Conservation (phyloP, 2,329 filamentous ascomycete species). For the Neopestalotiopsis sp. region DNA sequence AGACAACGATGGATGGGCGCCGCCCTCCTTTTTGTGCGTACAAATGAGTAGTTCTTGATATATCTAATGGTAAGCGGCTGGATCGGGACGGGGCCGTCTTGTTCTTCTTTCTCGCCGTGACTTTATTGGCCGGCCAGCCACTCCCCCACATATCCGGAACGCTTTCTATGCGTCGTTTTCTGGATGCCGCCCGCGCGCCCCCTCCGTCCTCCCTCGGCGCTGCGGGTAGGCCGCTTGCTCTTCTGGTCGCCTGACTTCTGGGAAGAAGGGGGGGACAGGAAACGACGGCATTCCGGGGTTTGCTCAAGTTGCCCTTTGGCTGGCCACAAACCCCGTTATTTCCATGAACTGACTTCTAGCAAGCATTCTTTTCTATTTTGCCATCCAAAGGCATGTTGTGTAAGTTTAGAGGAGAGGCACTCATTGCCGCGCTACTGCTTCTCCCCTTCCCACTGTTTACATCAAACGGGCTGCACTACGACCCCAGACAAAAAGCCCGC, state of each 20-base stretch:
- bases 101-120: too few relatives aligned
- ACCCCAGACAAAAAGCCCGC: background rate
- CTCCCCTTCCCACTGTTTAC: background rate
- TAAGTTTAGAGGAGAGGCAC: background rate
- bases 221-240: background rate
- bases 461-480: slow-evolving; percentile 12
- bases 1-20: too few relatives aligned
- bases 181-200: background rate
- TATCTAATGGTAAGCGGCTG: too few relatives aligned
- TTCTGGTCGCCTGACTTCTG: background rate
- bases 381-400: slow-evolving; percentile 4
- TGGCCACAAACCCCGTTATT: too few relatives aligned
- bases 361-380: background rate
- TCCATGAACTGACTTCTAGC: too few relatives aligned
- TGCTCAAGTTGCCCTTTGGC: too few relatives aligned
- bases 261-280: background rate
- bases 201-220: slow-evolving; percentile 1
- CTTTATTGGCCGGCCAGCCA: too few relatives aligned
- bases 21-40: too few relatives aligned
- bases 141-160: slow-evolving; percentile 3
- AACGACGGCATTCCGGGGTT: too few relatives aligned
- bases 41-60: too few relatives aligned
- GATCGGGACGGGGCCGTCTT: too few relatives aligned
- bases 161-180: background rate
- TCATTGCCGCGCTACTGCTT: background rate